Percentiles rank a stretch among this genome's conserved stretches.
These are phyloP conservation scores for Brassica hybrid DNA, from an alignment of 441 rosid genomes.

Conservation along the genomic window DNA sequence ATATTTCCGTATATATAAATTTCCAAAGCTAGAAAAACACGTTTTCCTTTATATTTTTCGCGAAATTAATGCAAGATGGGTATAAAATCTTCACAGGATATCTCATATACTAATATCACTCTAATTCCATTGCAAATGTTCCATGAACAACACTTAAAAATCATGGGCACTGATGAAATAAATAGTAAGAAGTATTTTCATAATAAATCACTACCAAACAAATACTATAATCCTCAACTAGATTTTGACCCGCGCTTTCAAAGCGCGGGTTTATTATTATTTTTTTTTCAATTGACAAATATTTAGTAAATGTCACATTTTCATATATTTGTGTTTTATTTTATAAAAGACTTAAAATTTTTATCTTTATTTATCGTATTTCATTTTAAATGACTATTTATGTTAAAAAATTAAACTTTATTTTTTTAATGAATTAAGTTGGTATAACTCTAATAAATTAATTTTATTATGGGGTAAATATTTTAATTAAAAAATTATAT, in stretches of 20 bases:
- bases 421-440: too few species aligned
- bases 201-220: background rate
- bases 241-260: background rate
- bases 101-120: background rate
- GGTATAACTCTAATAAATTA: too few species aligned
- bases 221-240: background rate
- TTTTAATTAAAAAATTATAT: too few species aligned
- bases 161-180: background rate
- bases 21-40: background rate
- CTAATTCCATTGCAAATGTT: background rate
- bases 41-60: background rate
- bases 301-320: too few species aligned
- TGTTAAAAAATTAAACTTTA: too few species aligned
- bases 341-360: too few species aligned
- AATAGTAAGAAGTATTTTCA: background rate
- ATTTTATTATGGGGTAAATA: too few species aligned
- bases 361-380: too few species aligned
- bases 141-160: constrained; percentile 10
- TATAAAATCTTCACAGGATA: constrained; percentile 4
- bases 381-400: too few species aligned
- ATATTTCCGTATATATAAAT: background rate
- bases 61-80: background rate
- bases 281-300: too few species aligned
- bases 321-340: too few species aligned
- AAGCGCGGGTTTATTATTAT: too few species aligned